These are phyloP conservation scores for Mycosphaerella sp. DNA, from an alignment of 2,329 filamentous ascomycete genomes.

Conservation along the genomic window DNA sequence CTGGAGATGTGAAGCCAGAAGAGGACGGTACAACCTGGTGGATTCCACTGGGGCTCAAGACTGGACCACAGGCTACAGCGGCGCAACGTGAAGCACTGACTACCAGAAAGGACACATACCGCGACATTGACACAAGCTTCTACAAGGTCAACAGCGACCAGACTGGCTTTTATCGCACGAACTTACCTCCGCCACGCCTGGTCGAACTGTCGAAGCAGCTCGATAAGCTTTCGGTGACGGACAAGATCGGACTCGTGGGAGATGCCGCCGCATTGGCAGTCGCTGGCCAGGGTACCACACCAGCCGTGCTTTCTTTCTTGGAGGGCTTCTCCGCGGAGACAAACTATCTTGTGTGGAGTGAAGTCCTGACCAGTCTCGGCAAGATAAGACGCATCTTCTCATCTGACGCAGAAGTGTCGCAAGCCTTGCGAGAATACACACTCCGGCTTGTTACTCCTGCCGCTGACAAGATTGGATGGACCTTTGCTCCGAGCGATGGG, in stretches of 20 bases:
- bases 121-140: constrained; percentile 68
- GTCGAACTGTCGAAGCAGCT: constrained; percentile 72
- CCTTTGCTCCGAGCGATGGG: constrained; percentile 69
- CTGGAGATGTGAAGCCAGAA: constrained; percentile 82
- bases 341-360: constrained; percentile 84
- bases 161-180: constrained; percentile 86
- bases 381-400: constrained; percentile 81
- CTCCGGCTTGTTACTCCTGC: constrained; percentile 70
- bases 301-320: constrained; percentile 74
- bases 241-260: constrained; percentile 88
- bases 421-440: constrained; percentile 70
- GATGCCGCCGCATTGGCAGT: constrained; percentile 86
- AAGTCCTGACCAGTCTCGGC: constrained; percentile 69
- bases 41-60: constrained; percentile 82
- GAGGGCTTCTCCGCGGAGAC: constrained; percentile 76
- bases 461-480: constrained; percentile 77
- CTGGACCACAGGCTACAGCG: constrained; percentile 59
- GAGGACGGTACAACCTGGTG: constrained; percentile 94
- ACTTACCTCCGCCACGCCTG: constrained; percentile 80
- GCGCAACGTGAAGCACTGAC: constrained; percentile 64
- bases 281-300: constrained; percentile 75
- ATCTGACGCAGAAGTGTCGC: constrained; percentile 64
- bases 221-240: constrained; percentile 69
- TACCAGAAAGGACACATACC: constrained; percentile 68
- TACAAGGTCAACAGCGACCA: constrained; percentile 93